Evolutionary conservation across 2,329 filamentous ascomycete species (phyloP).

Genomic region (Cladosporium sp.): DNA sequence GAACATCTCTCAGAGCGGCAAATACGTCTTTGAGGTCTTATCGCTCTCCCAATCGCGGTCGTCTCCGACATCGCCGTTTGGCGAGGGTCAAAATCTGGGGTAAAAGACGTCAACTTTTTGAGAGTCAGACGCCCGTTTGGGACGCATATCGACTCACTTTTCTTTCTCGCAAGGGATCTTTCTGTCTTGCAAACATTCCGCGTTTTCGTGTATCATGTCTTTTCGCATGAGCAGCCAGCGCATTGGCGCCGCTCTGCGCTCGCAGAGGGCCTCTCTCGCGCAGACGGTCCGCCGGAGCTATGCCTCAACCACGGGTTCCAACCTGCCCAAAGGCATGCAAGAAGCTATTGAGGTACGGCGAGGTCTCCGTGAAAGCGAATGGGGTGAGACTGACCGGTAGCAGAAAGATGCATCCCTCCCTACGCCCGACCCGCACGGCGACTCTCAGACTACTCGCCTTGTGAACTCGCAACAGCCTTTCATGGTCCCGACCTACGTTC

Average conservation of each 20-base stretch:
- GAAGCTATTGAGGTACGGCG: slow-evolving; percentile 36
- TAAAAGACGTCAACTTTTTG: not conserved
- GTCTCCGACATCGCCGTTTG: not conserved
- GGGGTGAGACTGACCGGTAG: not conserved
- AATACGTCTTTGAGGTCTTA: too few relatives aligned
- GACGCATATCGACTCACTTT: not conserved
- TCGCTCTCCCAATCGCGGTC: too few relatives aligned
- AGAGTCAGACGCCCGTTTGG: not conserved
- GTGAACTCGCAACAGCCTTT: slow-evolving; percentile 71
- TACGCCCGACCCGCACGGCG: slow-evolving; percentile 65
- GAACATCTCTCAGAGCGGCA: too few relatives aligned
- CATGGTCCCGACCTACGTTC: slow-evolving; percentile 94
- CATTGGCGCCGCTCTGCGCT: slow-evolving; percentile 16
- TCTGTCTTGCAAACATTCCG: not conserved
- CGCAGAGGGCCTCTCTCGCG: slow-evolving; percentile 5
- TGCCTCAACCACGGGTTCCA: slow-evolving; percentile 37
- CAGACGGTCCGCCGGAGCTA: slow-evolving; percentile 21
- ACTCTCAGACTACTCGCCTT: slow-evolving; percentile 69
- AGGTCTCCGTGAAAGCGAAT: not conserved
- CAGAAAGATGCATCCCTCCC: slow-evolving; percentile 44
- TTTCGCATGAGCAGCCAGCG: slow-evolving; percentile 20
- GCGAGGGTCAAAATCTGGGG: not conserved
- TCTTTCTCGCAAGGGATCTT: not conserved
- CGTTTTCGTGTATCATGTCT: slow-evolving; percentile 16
- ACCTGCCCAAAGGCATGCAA: slow-evolving; percentile 35